Conservation (phyloP, 192 early-diverging fungal species). For the Rhizoclosmatium globosum region DNA sequence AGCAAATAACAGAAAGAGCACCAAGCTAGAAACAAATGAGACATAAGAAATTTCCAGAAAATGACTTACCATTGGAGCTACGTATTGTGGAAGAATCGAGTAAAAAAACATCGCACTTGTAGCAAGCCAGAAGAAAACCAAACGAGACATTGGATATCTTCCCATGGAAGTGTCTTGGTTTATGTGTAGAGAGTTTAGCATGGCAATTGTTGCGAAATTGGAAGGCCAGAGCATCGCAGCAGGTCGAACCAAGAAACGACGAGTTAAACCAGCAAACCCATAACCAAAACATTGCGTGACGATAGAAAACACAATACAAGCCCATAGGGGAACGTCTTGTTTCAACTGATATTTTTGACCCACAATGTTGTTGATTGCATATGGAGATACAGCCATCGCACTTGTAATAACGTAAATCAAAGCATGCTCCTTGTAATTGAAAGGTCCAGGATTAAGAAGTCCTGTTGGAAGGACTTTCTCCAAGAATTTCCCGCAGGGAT, state of each 20-base stretch:
- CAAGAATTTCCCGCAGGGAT: conserved; percentile 72
- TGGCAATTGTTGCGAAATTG: conserved; percentile 45
- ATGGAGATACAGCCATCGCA: conserved; percentile 34
- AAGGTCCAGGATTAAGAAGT: conserved; percentile 60
- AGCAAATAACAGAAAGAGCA: conserved; percentile 39
- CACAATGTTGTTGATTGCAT: conserved; percentile 57
- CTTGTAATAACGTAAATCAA: conserved; percentile 75
- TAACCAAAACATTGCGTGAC: conserved; percentile 75
- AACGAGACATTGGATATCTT: conserved; percentile 18
- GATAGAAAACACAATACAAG: conserved; percentile 57
- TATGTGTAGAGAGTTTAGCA: conserved; percentile 52
- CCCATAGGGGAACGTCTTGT: conserved; percentile 22
- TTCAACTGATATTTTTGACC: conserved; percentile 13
- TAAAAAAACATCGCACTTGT: conserved; percentile 27
- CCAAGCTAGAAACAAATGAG: conserved; percentile 4
- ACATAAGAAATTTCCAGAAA: not conserved
- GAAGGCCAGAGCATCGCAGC: conserved; percentile 89
- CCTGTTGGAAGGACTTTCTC: conserved; percentile 64
- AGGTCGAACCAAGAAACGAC: conserved; percentile 84
- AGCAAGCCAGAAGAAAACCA: conserved; percentile 44
- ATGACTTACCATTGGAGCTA: conserved; percentile 25
- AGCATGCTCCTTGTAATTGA: conserved; percentile 58
- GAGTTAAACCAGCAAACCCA: conserved; percentile 74
- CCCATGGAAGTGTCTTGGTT: not conserved
- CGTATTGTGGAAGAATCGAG: conserved; percentile 40